A percentile compares a stretch with the other conserved stretches of the same genome.
Evolutionary conservation across 306 rosid genomes (phyloP).

Genomic region (Sesbania bispinosa): DNA sequence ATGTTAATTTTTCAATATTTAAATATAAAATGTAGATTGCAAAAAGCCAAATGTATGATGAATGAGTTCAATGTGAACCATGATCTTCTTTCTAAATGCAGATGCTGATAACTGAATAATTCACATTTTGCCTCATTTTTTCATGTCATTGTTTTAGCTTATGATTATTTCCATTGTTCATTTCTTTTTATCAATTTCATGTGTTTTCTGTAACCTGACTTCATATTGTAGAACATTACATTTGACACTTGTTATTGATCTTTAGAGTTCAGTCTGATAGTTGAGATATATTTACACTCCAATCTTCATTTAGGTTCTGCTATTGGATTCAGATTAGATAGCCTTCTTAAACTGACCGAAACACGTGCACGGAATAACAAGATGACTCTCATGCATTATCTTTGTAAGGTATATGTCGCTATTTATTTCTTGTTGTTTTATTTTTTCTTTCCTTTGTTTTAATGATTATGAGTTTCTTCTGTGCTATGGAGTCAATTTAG

Average conservation of each 20-base stretch:
- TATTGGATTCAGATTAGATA: conserved; percentile 81
- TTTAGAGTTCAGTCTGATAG: neutral
- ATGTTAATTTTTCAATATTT: neutral
- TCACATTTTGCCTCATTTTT: neutral
- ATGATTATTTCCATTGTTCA: neutral
- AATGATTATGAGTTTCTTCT: neutral
- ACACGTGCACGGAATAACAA: conserved; percentile 80
- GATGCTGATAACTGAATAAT: neutral
- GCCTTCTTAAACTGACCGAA: conserved; percentile 84
- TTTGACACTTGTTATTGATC: neutral
- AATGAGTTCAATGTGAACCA: neutral
- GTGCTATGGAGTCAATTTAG: neutral
- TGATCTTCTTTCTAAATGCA: neutral
- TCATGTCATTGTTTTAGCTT: neutral
- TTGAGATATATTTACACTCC: conserved; percentile 7
- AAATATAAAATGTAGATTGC: neutral
- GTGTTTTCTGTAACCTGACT: neutral
- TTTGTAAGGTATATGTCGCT: conserved; percentile 67
- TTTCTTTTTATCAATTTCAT: conserved; percentile 6
- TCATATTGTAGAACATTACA: neutral
- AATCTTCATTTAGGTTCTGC: conserved; percentile 59
- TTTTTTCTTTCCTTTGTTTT: neutral
- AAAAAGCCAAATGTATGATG: conserved; percentile 3
- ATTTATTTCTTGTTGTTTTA: neutral
- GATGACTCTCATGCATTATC: conserved; percentile 92